Evolutionary conservation across 441 rosid genomes (phyloP).

Genomic region (Populus hybrid): DNA sequence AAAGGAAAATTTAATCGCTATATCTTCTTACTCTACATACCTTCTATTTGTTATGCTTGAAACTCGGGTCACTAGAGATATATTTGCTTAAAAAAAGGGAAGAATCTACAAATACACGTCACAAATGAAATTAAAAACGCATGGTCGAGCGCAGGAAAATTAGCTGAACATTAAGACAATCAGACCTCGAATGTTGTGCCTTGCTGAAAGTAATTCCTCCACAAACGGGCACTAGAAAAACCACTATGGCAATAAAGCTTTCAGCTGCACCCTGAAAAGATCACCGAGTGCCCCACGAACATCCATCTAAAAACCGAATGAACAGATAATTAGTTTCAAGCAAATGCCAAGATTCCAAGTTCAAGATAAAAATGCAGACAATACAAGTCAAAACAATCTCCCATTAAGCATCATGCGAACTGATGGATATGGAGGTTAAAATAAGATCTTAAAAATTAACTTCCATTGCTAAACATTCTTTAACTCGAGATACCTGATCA

Average conservation of each 20-base stretch:
- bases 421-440: neutral
- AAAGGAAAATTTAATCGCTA: neutral
- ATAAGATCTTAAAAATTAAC: neutral
- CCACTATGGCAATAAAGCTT: constrained; percentile 63
- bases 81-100: neutral
- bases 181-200: constrained; percentile 19
- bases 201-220: constrained; percentile 25
- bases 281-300: constrained; percentile 92
- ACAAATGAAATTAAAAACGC: constrained; percentile 2
- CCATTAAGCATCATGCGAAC: neutral
- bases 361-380: neutral
- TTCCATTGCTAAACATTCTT: neutral
- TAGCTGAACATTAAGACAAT: neutral
- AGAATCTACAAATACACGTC: neutral
- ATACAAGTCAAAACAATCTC: neutral
- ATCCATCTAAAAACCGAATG: constrained; percentile 64
- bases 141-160: neutral
- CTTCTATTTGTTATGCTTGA: neutral
- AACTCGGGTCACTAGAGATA: neutral
- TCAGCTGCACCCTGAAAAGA: constrained; percentile 84
- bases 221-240: neutral
- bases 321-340: neutral
- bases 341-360: neutral
- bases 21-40: neutral
- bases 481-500: constrained; percentile 67